These are phyloP conservation scores for Fusarium multiceps DNA, from an alignment of 2,329 filamentous ascomycete species.

Conservation along the genomic window DNA sequence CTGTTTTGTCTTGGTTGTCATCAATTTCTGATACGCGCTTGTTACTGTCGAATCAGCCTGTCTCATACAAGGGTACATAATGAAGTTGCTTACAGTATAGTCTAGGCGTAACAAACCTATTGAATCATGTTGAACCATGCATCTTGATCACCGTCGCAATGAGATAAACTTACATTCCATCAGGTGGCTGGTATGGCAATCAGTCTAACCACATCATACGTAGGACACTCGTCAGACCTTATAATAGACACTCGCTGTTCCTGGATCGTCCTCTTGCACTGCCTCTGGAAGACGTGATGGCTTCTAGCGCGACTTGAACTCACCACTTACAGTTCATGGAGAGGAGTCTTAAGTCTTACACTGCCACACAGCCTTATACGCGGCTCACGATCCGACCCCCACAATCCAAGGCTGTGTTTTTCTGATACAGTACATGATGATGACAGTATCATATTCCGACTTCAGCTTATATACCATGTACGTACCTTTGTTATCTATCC, in stretches of 20 bases:
- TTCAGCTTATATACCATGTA: neutral
- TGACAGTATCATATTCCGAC: neutral
- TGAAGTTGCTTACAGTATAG: neutral
- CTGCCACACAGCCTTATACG: conserved; percentile 46
- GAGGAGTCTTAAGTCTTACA: conserved; percentile 19
- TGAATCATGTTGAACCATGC: conserved; percentile 10
- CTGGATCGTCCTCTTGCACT: conserved; percentile 32
- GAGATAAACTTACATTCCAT: conserved; percentile 1
- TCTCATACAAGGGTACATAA: conserved; percentile 1
- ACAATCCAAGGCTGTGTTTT: conserved; percentile 42
- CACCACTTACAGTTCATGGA: neutral
- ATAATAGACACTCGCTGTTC: conserved; percentile 32
- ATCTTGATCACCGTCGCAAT: neutral
- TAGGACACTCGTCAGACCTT: conserved; percentile 13
- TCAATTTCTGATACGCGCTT: conserved; percentile 20
- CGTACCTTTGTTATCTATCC: neutral
- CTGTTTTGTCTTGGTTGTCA: neutral
- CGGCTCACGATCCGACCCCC: conserved; percentile 42
- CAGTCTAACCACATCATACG: neutral
- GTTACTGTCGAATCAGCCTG: conserved; percentile 24
- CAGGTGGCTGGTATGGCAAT: neutral
- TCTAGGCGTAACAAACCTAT: neutral
- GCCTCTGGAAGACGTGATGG: conserved; percentile 31
- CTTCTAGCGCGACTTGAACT: conserved; percentile 16
- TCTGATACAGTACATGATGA: neutral